phyloP scores from a whole-genome alignment of 495 filamentous ascomycete genomes.

The Talaromyces proteolyticus region DNA sequence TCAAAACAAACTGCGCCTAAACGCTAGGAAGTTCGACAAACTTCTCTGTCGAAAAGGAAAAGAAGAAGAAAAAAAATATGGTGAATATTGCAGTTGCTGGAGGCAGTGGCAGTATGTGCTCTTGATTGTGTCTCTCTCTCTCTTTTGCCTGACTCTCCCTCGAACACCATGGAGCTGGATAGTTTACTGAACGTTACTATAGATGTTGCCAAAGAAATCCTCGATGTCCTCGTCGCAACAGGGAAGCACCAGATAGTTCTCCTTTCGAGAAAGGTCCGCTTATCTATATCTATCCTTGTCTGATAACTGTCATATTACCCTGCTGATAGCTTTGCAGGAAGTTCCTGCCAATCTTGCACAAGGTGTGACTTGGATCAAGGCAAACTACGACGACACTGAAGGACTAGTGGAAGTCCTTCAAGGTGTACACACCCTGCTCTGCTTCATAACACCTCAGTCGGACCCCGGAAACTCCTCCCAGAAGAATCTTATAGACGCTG shows the following conservation, averaged over 20 bases:
- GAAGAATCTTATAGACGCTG: conserved; percentile 53
- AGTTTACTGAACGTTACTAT: conserved; percentile 4
- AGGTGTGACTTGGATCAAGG: conserved; percentile 28
- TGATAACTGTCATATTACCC: conserved; percentile 4
- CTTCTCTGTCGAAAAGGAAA: too few relatives aligned
- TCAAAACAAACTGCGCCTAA: too few relatives aligned
- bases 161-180: too few relatives aligned
- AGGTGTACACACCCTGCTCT: conserved; percentile 50
- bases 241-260: conserved; percentile 47
- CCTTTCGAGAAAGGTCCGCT: conserved; percentile 37
- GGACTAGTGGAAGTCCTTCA: conserved; percentile 29
- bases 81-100: conserved; percentile 52
- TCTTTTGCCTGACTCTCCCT: conserved; percentile 1
- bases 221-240: conserved; percentile 43
- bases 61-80: too few relatives aligned
- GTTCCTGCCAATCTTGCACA: too few relatives aligned
- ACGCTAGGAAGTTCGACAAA: too few relatives aligned
- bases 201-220: conserved; percentile 50
- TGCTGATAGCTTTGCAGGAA: conserved; percentile 13
- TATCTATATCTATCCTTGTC: not conserved
- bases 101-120: conserved; percentile 40
- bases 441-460: conserved; percentile 35
- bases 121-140: not conserved
- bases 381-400: conserved; percentile 35
- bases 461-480: conserved; percentile 30